phyloP scores from a whole-genome alignment of 2,329 filamentous ascomycete genomes.

The Verticillium tricorpus region DNA sequence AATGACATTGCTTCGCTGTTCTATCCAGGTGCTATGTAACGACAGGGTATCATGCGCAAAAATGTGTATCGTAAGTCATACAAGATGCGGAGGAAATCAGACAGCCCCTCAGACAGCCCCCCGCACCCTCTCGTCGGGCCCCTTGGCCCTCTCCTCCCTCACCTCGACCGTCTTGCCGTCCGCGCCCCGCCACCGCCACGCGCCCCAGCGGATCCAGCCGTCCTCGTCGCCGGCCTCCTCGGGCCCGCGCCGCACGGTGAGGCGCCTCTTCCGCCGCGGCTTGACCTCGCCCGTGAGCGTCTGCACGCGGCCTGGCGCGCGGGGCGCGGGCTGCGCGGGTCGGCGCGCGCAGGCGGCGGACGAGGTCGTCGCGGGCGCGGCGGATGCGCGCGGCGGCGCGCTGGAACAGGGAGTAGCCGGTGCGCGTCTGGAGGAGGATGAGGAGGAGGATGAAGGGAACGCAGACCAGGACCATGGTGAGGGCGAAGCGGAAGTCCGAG shows the following conservation, averaged over 20 bases:
- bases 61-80: not conserved
- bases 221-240: not conserved
- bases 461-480: constrained; percentile 63
- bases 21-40: not conserved
- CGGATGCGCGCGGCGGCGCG: not conserved
- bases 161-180: not conserved
- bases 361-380: not conserved
- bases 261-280: constrained; percentile 10
- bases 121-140: not conserved
- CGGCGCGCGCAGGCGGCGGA: not conserved
- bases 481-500: constrained; percentile 39
- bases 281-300: constrained; percentile 4
- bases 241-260: constrained; percentile 7
- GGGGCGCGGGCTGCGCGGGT: not conserved
- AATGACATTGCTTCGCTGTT: not conserved
- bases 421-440: constrained; percentile 38
- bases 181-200: constrained; percentile 1
- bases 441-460: constrained; percentile 45
- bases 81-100: not conserved
- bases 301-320: not conserved
- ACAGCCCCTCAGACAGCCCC: not conserved
- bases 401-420: constrained; percentile 16
- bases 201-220: not conserved
- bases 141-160: not conserved
- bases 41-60: not conserved